Base-by-base conservation (phyloP, 352 stramenopile species). In the Globisporangium lucens region DNA sequence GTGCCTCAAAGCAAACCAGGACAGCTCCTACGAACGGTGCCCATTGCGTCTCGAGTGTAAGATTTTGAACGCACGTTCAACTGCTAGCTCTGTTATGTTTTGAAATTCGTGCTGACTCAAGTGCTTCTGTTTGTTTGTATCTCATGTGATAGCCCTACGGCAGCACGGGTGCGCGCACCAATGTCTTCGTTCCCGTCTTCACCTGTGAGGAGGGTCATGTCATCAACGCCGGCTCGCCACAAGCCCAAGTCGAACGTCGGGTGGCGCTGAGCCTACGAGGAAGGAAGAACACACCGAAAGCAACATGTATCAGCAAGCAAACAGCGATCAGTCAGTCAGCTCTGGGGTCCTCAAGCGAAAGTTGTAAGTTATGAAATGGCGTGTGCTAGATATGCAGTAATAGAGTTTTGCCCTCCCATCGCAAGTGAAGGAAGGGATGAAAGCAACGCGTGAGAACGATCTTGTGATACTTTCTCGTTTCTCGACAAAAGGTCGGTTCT, bases 201-300 rank as follows among this genome's bases (percentile, higher is more conserved):
- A 10, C 66, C 68, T 12, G 61, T 77, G 17, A 72, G 56, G 22
- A 66, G 72, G 51, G 61, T 85, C 17, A 58, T 71, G 38, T 70
- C 70, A 22, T 70, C 72, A n/a, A 71, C 75, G 30, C 70, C 72
- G 5, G 76, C 71, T 49, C 78, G 77, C 15, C 22, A 55, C 13
- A 93, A 90, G 61, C 62, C 75, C n/a, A 90, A 90, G 56, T 82
- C 74, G 75, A 90, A 83, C 60, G 81, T 68, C 9, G 69, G 82
- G 27, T 93, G 85, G 85, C 73, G 85, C 24, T 90, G 52, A 77
- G 30, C 35, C 12, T 24, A 43, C 3, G 47, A 61, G 33, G 53
- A 52, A 53, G 47, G 20, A 27, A 53, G 47, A 53, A 12, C 17
- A 4, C 17, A 12, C 6, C 15, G 20, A 53, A 53, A 13, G 7